A percentile compares a stretch with the other conserved stretches of the same genome.
Evolutionary conservation across 805 yeast genomes (phyloP).

Genomic region (Yarrowia sp.): DNA sequence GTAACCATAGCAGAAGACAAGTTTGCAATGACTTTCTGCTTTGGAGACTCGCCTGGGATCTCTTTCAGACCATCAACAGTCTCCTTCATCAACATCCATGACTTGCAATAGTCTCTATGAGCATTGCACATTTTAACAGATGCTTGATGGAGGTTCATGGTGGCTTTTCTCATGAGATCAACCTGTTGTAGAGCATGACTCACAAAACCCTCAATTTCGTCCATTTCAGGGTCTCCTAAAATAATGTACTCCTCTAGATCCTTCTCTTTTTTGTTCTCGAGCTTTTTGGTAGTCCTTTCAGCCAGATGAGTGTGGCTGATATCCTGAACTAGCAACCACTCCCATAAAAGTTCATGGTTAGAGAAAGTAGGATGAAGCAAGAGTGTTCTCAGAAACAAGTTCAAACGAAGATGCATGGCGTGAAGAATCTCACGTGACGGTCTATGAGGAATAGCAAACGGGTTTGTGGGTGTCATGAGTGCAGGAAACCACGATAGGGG

Average conservation of each 20-base stretch:
- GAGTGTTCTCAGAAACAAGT: slow-evolving; percentile 49
- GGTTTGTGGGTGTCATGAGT: slow-evolving; percentile 35
- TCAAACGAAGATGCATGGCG: slow-evolving; percentile 48
- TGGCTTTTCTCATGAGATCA: slow-evolving; percentile 23
- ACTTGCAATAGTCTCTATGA: slow-evolving; percentile 18
- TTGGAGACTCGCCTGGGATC: background rate
- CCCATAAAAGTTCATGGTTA: slow-evolving; percentile 45
- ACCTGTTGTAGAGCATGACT: slow-evolving; percentile 33
- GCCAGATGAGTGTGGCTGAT: slow-evolving; percentile 32
- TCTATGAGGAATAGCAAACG: slow-evolving; percentile 37
- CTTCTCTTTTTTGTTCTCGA: slow-evolving; percentile 33
- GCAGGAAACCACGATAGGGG: slow-evolving; percentile 43
- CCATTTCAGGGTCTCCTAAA: slow-evolving; percentile 31
- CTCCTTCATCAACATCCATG: slow-evolving; percentile 11
- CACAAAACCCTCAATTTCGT: slow-evolving; percentile 32
- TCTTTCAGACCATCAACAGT: background rate
- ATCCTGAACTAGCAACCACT: slow-evolving; percentile 40
- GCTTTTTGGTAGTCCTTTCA: slow-evolving; percentile 34
- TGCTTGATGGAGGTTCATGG: slow-evolving; percentile 25
- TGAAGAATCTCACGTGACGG: slow-evolving; percentile 36
- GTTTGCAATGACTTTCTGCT: background rate
- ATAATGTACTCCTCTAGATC: slow-evolving; percentile 31
- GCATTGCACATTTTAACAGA: slow-evolving; percentile 16
- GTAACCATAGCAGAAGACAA: slow-evolving; percentile 1
- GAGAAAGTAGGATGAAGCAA: slow-evolving; percentile 42